Conservation (phyloP, 129 eudicot species). For the Tagetes erecta region DNA sequence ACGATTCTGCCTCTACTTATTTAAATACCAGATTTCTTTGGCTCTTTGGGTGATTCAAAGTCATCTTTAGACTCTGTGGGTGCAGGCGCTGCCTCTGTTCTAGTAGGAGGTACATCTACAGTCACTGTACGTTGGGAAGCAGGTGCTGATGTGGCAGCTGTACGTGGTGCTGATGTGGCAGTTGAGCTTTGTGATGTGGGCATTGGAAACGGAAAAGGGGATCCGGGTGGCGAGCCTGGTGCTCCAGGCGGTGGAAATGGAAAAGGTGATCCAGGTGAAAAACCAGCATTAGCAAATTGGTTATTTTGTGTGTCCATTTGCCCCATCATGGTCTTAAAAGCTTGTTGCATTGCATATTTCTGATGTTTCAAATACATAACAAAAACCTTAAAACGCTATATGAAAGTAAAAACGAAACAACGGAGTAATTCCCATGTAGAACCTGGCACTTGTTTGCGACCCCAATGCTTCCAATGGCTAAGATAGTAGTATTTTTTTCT, state of each 20-base stretch:
- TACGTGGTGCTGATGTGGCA: slow-evolving; percentile 23
- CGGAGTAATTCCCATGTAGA: slow-evolving; percentile 6
- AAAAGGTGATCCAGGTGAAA: slow-evolving; percentile 75
- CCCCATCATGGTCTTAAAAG: slow-evolving; percentile 79
- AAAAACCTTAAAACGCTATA: background rate
- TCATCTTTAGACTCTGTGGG: slow-evolving; percentile 38
- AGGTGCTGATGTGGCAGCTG: slow-evolving; percentile 34
- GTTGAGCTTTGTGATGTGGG: slow-evolving; percentile 48
- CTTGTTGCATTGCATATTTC: slow-evolving; percentile 99
- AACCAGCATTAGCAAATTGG: slow-evolving; percentile 62
- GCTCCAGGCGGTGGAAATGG: slow-evolving; percentile 59
- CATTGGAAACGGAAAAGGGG: slow-evolving; percentile 65
- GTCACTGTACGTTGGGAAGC: slow-evolving; percentile 58
- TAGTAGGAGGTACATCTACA: slow-evolving; percentile 63
- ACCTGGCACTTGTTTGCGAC: slow-evolving; percentile 3
- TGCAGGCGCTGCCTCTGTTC: slow-evolving; percentile 48
- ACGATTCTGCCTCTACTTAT: background rate
- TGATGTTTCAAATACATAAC: slow-evolving; percentile 37
- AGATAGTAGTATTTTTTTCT: slow-evolving; percentile 16
- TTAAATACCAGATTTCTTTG: slow-evolving; percentile 66
- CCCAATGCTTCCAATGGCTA: slow-evolving; percentile 13
- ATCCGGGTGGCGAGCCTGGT: slow-evolving; percentile 43
- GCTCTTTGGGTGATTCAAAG: slow-evolving; percentile 43
- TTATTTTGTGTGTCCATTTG: slow-evolving; percentile 84
- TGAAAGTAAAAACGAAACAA: background rate